Evolutionary conservation across 805 yeast species (phyloP), one percentile per base, ranked within the genome.

Genomic region (Groenewaldozyma tartarivorans): DNA sequence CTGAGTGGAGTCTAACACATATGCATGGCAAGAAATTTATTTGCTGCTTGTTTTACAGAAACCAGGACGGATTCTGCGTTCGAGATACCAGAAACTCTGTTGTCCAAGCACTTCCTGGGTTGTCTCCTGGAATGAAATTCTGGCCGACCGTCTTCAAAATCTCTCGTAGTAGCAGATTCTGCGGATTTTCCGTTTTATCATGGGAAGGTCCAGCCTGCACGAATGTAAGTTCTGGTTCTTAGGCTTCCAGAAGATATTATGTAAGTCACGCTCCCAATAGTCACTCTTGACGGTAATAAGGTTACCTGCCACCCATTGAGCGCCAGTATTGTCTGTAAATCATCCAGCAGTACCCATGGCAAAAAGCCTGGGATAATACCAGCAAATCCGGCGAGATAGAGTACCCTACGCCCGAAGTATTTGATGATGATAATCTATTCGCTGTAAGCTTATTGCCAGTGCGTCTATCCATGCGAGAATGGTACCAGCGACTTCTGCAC

Each of bases 11-110:
- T n/a, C n/a, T n/a, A n/a, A n/a, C n/a, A n/a, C n/a, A 72, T 55
- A 9, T 15, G 6, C 6, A n/a, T 17, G 13, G 38, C 38, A 9
- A 6, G 11, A 5, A 9, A n/a, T 6, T n/a, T 60, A 49, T 67
- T 68, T 2, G 67, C 74, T 19, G 72, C 64, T 49, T 70, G 69
- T 18, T 68, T 72, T 24, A 64, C 66, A 67, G 68, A 62, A 47
- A 71, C n/a, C n/a, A n/a, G n/a, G n/a, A n/a, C n/a, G n/a, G n/a
- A n/a, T n/a, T n/a, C n/a, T n/a, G n/a, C n/a, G n/a, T n/a, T n/a
- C n/a, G n/a, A n/a, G n/a, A n/a, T n/a, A n/a, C n/a, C n/a, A n/a
- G n/a, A n/a, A n/a, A n/a, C n/a, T n/a, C n/a, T n/a, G n/a, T n/a
- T n/a, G n/a, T 61, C 47, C 70, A 69, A 6, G 43, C 42, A 16